These are phyloP conservation scores for Fusarium tricinctum DNA, from an alignment of 2,329 filamentous ascomycete genomes.

Conservation along the genomic window DNA sequence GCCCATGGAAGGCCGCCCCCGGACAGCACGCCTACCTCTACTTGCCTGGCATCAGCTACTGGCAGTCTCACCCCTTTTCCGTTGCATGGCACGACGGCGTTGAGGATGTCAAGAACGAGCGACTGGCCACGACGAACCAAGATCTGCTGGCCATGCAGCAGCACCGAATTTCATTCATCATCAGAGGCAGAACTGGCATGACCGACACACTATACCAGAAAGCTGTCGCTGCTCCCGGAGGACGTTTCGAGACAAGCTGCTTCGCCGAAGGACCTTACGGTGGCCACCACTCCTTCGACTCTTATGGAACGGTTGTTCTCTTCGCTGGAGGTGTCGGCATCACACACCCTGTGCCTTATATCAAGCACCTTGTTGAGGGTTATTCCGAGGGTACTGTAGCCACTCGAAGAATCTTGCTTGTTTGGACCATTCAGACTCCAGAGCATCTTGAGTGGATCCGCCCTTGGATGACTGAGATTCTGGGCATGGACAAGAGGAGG, in stretches of 20 bases:
- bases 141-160: conserved; percentile 72
- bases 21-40: conserved; percentile 87
- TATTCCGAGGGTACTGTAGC: conserved; percentile 78
- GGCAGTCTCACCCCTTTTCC: conserved; percentile 85
- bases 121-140: conserved; percentile 71
- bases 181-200: conserved; percentile 80
- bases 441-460: conserved; percentile 88
- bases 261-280: conserved; percentile 84
- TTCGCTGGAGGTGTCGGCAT: conserved; percentile 87
- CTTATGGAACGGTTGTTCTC: conserved; percentile 82
- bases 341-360: conserved; percentile 82
- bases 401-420: conserved; percentile 77
- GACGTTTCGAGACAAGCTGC: conserved; percentile 73
- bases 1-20: conserved; percentile 81
- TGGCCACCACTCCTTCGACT: conserved; percentile 77
- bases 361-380: conserved; percentile 78
- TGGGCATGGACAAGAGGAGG: conserved; percentile 79
- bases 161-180: conserved; percentile 77
- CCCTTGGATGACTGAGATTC: conserved; percentile 85
- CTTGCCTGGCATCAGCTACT: conserved; percentile 78
- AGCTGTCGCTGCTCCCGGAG: conserved; percentile 71
- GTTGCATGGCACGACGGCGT: conserved; percentile 82
- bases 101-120: conserved; percentile 64
- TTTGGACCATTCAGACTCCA: conserved; percentile 84
- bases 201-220: conserved; percentile 78